Evolutionary conservation across 2,329 filamentous ascomycete species (phyloP).

Genomic region (Hymenoscyphus occultus): DNA sequence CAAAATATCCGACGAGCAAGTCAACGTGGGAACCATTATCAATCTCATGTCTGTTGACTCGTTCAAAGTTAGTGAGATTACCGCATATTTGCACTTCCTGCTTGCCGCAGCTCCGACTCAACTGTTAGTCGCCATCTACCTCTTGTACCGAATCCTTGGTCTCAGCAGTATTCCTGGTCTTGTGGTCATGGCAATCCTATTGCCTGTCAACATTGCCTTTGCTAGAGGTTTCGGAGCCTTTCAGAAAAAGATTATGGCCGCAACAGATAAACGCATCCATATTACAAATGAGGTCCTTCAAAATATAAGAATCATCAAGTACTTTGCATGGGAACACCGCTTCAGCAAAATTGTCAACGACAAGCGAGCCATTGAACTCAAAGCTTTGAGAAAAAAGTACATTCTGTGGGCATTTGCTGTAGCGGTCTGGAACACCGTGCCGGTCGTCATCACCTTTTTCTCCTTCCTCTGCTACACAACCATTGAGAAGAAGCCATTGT

Average conservation of each 20-base stretch:
- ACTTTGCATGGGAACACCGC: slow-evolving; percentile 95
- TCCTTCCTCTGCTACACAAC: slow-evolving; percentile 93
- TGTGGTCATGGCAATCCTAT: slow-evolving; percentile 79
- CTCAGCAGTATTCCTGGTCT: slow-evolving; percentile 93
- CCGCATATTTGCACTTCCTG: slow-evolving; percentile 93
- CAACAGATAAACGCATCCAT: slow-evolving; percentile 93
- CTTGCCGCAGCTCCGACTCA: slow-evolving; percentile 89
- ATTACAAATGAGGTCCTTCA: slow-evolving; percentile 95
- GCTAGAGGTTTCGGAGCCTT: slow-evolving; percentile 80
- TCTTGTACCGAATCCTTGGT: slow-evolving; percentile 89
- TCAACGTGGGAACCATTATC: slow-evolving; percentile 96
- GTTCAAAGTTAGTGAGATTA: slow-evolving; percentile 95
- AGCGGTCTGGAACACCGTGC: slow-evolving; percentile 94
- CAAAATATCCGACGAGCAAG: slow-evolving; percentile 62
- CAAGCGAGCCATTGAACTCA: slow-evolving; percentile 77
- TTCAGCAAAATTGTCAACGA: slow-evolving; percentile 86
- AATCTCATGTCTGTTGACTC: slow-evolving; percentile 99
- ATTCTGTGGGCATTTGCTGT: slow-evolving; percentile 89
- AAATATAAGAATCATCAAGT: slow-evolving; percentile 99
- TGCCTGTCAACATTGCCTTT: slow-evolving; percentile 88
- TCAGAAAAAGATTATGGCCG: slow-evolving; percentile 87
- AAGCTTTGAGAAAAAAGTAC: slow-evolving; percentile 75
- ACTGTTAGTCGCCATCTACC: slow-evolving; percentile 71
- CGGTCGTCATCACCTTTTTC: slow-evolving; percentile 91
- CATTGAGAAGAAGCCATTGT: slow-evolving; percentile 82